Evolutionary conservation across 345 rosid genomes (phyloP), one percentile per base, ranked within the genome.

Genomic region (Populus simonii): DNA sequence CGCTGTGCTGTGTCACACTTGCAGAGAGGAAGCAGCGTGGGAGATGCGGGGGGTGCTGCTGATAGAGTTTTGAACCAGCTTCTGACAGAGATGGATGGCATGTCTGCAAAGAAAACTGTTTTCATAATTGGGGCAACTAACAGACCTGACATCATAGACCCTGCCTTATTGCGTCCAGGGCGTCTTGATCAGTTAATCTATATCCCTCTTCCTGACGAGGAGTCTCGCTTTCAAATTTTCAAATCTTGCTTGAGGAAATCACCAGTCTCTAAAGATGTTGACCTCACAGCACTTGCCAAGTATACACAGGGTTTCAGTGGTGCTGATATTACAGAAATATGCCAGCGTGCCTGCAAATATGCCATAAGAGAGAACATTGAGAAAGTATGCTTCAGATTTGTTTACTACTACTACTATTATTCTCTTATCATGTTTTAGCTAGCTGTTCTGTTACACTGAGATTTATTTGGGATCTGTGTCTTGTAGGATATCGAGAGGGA

Each of bases 21-120:
- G 74, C 87, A 94, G 94, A 93, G 98, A 90, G 98, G 98, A 80
- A 87, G 92, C 87, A 89, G 98, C 47, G 90, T 79, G 16, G 93
- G 96, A 71, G 98, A 94, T 86, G 98, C 98, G 31, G 98, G 98
- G 6, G 98, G 98, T 80, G 98, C 98, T 38, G 98, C 98, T 55
- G 98, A 94, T 79, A 88, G 98, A 85, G 98, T 94, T 63, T 69
- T 94, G 86, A 94, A 94, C 84, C 98, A 94, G 84, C 97, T 94
- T 81, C 83, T 94, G 76, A 94, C 98, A 3, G 98, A 94, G 85
- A 94, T 94, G 98, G 98, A 94, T 79, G 98, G 98, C 76, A 94
- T 94, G 98, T 86, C 92, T 20, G 98, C 98, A 0, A 94, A 93
- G 90, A 94, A 94, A 80, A 94, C 98, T 0, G 98, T 93, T 43